These are phyloP conservation scores for Eragrostis nindensis DNA, from an alignment of 176 grass and related monocot species.

Conservation along the genomic window DNA sequence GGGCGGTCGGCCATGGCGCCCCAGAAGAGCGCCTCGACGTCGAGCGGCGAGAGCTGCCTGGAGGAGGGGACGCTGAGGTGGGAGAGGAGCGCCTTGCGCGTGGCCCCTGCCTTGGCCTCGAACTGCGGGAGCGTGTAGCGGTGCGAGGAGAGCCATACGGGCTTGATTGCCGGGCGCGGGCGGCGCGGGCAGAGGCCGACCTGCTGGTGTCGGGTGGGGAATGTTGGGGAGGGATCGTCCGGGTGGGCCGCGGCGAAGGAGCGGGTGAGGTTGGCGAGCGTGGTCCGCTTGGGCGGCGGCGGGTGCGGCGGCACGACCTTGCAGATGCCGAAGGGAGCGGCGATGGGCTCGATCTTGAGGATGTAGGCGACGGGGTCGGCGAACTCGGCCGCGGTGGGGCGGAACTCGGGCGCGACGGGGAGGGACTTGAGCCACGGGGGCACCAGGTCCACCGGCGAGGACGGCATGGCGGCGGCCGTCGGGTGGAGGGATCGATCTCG, in stretches of 20 bases:
- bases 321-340: slow-evolving; percentile 77
- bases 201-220: slow-evolving; percentile 87
- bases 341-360: slow-evolving; percentile 76
- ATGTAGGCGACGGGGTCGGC: slow-evolving; percentile 85
- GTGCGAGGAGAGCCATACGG: slow-evolving; percentile 65
- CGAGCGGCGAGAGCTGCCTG: slow-evolving; percentile 60
- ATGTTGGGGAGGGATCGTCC: slow-evolving; percentile 43
- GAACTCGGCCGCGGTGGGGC: slow-evolving; percentile 77
- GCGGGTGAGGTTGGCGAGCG: slow-evolving; percentile 80
- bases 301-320: slow-evolving; percentile 82
- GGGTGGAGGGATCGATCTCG: neutral
- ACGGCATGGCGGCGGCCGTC: slow-evolving; percentile 29
- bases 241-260: slow-evolving; percentile 79
- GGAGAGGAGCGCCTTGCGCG: slow-evolving; percentile 42
- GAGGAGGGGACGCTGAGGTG: slow-evolving; percentile 37
- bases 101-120: slow-evolving; percentile 56
- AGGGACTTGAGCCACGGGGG: slow-evolving; percentile 77
- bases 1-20: slow-evolving; percentile 61
- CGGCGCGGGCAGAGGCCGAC: slow-evolving; percentile 69
- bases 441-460: slow-evolving; percentile 41
- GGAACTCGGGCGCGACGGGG: slow-evolving; percentile 89
- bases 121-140: slow-evolving; percentile 87
- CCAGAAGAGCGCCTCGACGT: slow-evolving; percentile 96
- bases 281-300: slow-evolving; percentile 63
- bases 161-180: slow-evolving; percentile 58